A percentile compares a stretch with the other conserved stretches of the same genome.
Evolutionary conservation across 495 filamentous ascomycete species (phyloP).

Genomic region (Penicillium angulare): DNA sequence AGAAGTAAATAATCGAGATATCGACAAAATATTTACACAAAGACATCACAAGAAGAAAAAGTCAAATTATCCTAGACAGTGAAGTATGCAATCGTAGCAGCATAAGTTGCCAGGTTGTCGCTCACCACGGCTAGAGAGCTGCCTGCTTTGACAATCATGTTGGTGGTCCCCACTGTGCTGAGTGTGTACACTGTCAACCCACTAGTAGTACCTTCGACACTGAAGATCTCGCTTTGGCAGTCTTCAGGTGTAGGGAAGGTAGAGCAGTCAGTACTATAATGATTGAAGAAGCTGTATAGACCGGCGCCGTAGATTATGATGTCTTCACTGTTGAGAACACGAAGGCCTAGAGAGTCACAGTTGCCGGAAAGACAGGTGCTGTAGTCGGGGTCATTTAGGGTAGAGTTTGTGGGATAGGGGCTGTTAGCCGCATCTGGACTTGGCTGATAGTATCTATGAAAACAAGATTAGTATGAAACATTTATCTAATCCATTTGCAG

Average conservation of each 20-base stretch:
- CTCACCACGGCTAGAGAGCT: constrained; percentile 44
- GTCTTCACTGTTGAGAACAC: constrained; percentile 56
- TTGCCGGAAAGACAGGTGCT: constrained; percentile 46
- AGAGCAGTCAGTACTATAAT: constrained; percentile 50
- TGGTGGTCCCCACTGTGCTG: constrained; percentile 48
- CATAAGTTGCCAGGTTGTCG: constrained; percentile 56
- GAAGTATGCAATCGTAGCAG: constrained; percentile 53
- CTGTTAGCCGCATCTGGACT: constrained; percentile 55
- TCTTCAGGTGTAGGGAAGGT: constrained; percentile 41
- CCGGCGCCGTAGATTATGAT: constrained; percentile 69
- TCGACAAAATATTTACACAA: no score
- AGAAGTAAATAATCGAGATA: no score
- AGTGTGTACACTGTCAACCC: constrained; percentile 44
- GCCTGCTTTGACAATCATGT: constrained; percentile 50
- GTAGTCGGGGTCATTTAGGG: constrained; percentile 61
- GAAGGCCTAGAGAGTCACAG: constrained; percentile 66
- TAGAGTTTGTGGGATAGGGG: constrained; percentile 48
- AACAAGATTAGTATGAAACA: neutral
- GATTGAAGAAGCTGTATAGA: constrained; percentile 73
- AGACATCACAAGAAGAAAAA: constrained; percentile 2
- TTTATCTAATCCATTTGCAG: neutral
- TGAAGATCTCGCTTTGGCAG: constrained; percentile 65
- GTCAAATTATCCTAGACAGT: constrained; percentile 11
- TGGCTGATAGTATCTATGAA: constrained; percentile 59
- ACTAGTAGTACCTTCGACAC: constrained; percentile 43